These are phyloP conservation scores for Aspergillus incahuasiensis DNA, from an alignment of 495 filamentous ascomycete genomes.

Conservation along the genomic window DNA sequence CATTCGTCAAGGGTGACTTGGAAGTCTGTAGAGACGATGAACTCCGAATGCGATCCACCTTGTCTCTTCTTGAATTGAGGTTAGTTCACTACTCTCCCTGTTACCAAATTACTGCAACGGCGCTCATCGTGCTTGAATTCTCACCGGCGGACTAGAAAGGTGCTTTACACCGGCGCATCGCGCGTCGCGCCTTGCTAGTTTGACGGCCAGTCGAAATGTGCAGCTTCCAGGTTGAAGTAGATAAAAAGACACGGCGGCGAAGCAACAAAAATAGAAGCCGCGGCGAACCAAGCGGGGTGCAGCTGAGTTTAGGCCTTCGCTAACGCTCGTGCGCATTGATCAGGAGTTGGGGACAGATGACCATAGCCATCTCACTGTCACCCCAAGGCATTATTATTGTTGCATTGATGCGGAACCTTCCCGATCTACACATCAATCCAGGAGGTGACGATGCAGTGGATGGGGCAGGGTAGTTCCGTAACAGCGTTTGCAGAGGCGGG, in stretches of 20 bases:
- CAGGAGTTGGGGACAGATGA: slow-evolving; percentile 1
- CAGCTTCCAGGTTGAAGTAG: background rate
- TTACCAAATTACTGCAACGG: background rate
- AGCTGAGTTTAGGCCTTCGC: slow-evolving; percentile 13
- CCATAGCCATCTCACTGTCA: background rate
- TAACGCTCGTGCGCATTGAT: slow-evolving; percentile 3
- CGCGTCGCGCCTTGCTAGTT: background rate
- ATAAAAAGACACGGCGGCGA: slow-evolving; percentile 8
- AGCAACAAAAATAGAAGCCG: background rate
- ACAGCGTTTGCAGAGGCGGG: slow-evolving; percentile 8
- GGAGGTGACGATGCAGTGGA: background rate
- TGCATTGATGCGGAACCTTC: background rate
- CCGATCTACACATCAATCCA: background rate
- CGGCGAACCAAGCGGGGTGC: slow-evolving; percentile 4
- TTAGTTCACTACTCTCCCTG: slow-evolving; percentile 1
- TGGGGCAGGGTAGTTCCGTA: background rate
- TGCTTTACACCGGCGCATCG: background rate
- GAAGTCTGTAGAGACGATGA: slow-evolving; percentile 1
- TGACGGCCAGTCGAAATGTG: background rate
- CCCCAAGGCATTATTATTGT: background rate
- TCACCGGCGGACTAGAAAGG: slow-evolving; percentile 12
- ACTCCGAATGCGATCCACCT: slow-evolving; percentile 11
- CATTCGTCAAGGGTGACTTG: background rate
- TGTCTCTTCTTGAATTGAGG: slow-evolving; percentile 8
- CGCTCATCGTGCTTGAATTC: background rate